Evolutionary conservation across 805 yeast genomes (phyloP).

Genomic region (Schwanniomyces vanrijiae): DNA sequence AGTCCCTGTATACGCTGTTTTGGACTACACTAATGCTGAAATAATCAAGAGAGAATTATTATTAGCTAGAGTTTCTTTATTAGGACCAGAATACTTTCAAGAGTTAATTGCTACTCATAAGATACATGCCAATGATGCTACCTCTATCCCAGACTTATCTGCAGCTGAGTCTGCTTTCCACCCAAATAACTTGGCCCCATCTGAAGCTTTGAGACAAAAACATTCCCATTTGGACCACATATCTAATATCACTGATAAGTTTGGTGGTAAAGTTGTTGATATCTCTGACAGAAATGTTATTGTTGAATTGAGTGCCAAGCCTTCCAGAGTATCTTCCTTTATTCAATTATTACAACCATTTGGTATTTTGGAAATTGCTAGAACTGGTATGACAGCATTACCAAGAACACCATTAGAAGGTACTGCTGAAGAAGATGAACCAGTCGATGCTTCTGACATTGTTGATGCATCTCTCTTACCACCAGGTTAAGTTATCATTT

Average conservation of each 20-base stretch:
- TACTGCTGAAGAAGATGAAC: slow-evolving; percentile 43
- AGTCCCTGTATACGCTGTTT: slow-evolving; percentile 97
- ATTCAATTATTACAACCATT: slow-evolving; percentile 90
- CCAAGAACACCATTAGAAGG: slow-evolving; percentile 89
- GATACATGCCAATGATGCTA: slow-evolving; percentile 39
- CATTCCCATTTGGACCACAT: slow-evolving; percentile 86
- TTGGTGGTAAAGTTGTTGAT: slow-evolving; percentile 92
- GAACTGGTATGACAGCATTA: slow-evolving; percentile 98
- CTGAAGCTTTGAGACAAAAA: slow-evolving; percentile 93
- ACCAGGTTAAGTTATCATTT: slow-evolving; percentile 65
- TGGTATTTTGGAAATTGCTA: slow-evolving; percentile 92
- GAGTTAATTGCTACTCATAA: slow-evolving; percentile 87
- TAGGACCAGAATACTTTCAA: slow-evolving; percentile 98
- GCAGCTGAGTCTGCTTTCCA: slow-evolving; percentile 60
- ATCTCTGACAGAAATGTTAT: slow-evolving; percentile 91
- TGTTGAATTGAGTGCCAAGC: slow-evolving; percentile 93
- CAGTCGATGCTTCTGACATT: slow-evolving; percentile 58
- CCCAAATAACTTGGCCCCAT: slow-evolving; percentile 85
- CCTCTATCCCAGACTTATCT: slow-evolving; percentile 43
- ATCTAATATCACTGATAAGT: slow-evolving; percentile 74
- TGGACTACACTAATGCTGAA: slow-evolving; percentile 88
- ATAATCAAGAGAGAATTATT: slow-evolving; percentile 89
- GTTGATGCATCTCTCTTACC: slow-evolving; percentile 91
- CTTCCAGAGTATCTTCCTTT: slow-evolving; percentile 83
- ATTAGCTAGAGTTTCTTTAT: slow-evolving; percentile 84